Conservation (phyloP, 116 monocot species). For the Phalaenopsis hybrid region DNA sequence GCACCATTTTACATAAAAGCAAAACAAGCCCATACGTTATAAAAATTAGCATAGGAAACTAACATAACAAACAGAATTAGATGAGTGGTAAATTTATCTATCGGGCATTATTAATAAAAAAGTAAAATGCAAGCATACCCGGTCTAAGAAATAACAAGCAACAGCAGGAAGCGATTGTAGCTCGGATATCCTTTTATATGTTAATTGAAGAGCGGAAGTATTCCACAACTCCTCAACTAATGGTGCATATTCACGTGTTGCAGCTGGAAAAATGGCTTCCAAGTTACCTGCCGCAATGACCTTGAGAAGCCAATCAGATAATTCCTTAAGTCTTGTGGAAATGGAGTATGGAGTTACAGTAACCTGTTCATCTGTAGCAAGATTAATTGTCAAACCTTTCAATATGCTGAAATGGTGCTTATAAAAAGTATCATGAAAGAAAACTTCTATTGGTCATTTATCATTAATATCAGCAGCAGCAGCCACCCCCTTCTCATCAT, state of each 20-base stretch:
- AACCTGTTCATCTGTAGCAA: conserved; percentile 18
- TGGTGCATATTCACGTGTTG: conserved; percentile 85
- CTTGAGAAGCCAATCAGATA: conserved; percentile 84
- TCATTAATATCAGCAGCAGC: not conserved
- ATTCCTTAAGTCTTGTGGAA: conserved; percentile 59
- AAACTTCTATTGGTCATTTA: not conserved
- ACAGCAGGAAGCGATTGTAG: conserved; percentile 48
- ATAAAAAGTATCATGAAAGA: conserved; percentile 5
- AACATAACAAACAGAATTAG: not conserved
- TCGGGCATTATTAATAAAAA: not conserved
- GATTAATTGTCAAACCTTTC: conserved; percentile 13
- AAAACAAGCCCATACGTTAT: not conserved
- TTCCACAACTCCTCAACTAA: conserved; percentile 93
- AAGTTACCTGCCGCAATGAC: conserved; percentile 72
- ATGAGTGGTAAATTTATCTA: not conserved
- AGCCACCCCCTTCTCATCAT: not conserved
- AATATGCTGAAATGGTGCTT: not conserved
- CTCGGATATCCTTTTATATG: conserved; percentile 65
- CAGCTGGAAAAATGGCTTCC: conserved; percentile 83
- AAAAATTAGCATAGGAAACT: not conserved
- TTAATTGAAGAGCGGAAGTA: conserved; percentile 82
- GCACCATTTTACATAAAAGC: not conserved
- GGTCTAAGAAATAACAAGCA: conserved; percentile 79
- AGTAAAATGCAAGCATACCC: conserved; percentile 30
- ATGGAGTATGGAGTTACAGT: conserved; percentile 55